A percentile compares a stretch with the other conserved stretches of the same genome.
phyloP scores from a whole-genome alignment of 495 filamentous ascomycete genomes.

The Podospora australis region DNA sequence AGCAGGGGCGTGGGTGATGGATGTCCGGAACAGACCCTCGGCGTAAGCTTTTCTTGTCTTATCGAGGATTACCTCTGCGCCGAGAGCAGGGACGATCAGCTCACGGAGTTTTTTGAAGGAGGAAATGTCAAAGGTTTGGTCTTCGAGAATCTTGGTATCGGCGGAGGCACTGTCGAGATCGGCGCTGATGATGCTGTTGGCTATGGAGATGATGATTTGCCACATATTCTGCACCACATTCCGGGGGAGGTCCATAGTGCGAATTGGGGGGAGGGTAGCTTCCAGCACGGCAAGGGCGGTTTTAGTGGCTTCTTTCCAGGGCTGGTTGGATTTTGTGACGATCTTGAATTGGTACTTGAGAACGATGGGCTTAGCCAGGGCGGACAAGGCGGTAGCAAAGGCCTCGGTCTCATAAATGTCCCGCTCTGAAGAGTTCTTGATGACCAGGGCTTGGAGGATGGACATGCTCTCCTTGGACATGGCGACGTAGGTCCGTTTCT shows the following conservation, averaged over 20 bases:
- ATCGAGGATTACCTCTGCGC: slow-evolving; percentile 57
- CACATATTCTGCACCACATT: slow-evolving; percentile 47
- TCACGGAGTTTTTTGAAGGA: slow-evolving; percentile 61
- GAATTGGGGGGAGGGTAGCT: slow-evolving; percentile 56
- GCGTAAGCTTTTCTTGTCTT: slow-evolving; percentile 63
- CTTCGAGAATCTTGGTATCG: slow-evolving; percentile 42
- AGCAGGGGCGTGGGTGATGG: slow-evolving; percentile 68
- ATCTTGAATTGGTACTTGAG: slow-evolving; percentile 68
- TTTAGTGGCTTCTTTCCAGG: slow-evolving; percentile 76
- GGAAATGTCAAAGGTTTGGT: slow-evolving; percentile 74
- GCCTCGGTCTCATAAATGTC: slow-evolving; percentile 62
- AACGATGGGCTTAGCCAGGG: slow-evolving; percentile 59
- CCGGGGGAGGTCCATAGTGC: slow-evolving; percentile 45
- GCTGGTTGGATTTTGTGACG: slow-evolving; percentile 48
- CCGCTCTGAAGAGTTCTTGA: slow-evolving; percentile 53
- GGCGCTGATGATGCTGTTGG: slow-evolving; percentile 53
- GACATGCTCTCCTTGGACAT: slow-evolving; percentile 73
- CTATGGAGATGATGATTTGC: slow-evolving; percentile 52
- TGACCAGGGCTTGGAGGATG: slow-evolving; percentile 57
- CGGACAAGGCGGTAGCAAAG: slow-evolving; percentile 52
- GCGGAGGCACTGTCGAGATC: slow-evolving; percentile 39
- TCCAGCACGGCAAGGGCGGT: slow-evolving; percentile 62
- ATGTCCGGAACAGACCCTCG: slow-evolving; percentile 70
- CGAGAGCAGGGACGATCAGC: slow-evolving; percentile 70
- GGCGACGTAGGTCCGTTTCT: slow-evolving; percentile 72